Conservation (phyloP, 78 protist genomes). For the Anaeramoeba ignava region DNA sequence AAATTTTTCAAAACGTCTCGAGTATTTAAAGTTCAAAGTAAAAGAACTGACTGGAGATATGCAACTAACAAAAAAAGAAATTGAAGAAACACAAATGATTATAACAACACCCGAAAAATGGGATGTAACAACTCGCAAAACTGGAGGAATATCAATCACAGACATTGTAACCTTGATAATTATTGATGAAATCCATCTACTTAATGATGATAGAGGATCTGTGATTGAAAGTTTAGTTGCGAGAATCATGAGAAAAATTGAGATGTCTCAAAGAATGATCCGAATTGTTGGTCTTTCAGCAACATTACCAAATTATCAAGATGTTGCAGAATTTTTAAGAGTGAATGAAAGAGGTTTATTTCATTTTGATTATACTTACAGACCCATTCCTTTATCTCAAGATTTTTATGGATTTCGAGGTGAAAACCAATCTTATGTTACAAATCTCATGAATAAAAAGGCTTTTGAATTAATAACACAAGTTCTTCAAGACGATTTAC, state of each 20-base stretch:
- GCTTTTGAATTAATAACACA: conserved; percentile 16
- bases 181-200: conserved; percentile 90
- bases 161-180: conserved; percentile 53
- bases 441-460: background rate
- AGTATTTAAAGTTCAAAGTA: conserved; percentile 57
- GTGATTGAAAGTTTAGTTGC: conserved; percentile 92
- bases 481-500: background rate
- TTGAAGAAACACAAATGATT: conserved; percentile 50
- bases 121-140: conserved; percentile 96
- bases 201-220: conserved; percentile 91
- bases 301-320: conserved; percentile 93
- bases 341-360: conserved; percentile 66
- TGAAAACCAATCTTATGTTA: too few species aligned
- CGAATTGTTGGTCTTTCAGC: conserved; percentile 98
- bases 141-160: background rate
- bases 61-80: conserved; percentile 82
- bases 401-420: conserved; percentile 70
- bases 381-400: conserved; percentile 92
- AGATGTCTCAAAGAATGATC: conserved; percentile 76
- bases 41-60: conserved; percentile 96
- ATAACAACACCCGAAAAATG: conserved; percentile 99
- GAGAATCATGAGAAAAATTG: conserved; percentile 77
- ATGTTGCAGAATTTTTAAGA: conserved; percentile 86
- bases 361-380: conserved; percentile 67
- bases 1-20: conserved; percentile 48